A percentile compares a stretch with the other conserved stretches of the same genome.
Conservation (phyloP, 176 grass and related monocot species). For the Avena insularis region DNA sequence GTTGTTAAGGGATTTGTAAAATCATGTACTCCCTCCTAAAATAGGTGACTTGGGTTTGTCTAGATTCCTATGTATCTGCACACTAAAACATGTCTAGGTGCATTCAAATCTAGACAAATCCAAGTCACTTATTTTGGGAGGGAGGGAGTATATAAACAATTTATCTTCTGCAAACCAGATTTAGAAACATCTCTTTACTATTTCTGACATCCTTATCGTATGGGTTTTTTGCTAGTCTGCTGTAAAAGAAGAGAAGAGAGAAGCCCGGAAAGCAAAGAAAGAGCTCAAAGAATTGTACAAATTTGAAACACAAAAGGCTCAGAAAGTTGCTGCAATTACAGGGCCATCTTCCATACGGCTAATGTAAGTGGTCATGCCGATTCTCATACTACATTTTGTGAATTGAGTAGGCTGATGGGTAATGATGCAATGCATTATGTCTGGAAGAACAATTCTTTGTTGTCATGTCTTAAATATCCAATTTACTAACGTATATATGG, state of each 20-base stretch:
- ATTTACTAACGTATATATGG: background rate
- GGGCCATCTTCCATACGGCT: constrained; percentile 85
- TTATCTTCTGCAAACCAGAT: background rate
- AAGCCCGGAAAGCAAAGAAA: constrained; percentile 89
- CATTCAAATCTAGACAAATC: no score
- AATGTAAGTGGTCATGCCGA: constrained; percentile 50
- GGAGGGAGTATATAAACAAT: background rate
- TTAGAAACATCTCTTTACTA: constrained; percentile 7
- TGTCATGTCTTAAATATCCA: constrained; percentile 3
- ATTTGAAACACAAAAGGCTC: constrained; percentile 83
- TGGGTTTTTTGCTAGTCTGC: constrained; percentile 48
- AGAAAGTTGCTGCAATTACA: constrained; percentile 83
- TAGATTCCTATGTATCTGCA: no score
- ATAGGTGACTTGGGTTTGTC: no score
- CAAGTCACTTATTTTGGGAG: no score
- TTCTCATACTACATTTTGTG: background rate
- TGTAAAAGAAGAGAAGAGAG: constrained; percentile 82
- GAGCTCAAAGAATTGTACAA: constrained; percentile 91
- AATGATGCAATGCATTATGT: background rate
- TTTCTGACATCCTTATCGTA: constrained; percentile 28
- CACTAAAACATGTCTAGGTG: no score
- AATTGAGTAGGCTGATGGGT: constrained; percentile 4
- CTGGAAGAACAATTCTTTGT: background rate
- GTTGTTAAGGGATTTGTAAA: constrained; percentile 15
- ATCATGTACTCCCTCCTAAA: background rate